Conservation (phyloP, 192 early-diverging fungal genomes). For the Linnemannia schmuckeri region DNA sequence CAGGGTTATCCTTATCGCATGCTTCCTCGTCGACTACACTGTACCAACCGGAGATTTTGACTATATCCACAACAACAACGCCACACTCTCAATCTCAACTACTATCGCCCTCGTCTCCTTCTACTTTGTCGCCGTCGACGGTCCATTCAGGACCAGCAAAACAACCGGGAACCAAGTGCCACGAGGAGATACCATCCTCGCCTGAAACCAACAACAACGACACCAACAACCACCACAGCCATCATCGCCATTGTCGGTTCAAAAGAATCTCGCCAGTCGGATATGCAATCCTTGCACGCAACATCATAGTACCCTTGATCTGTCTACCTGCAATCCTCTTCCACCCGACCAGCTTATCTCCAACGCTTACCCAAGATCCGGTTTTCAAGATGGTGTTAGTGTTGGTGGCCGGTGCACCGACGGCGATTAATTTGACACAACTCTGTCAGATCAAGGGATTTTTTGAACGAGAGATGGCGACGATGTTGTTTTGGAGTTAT, state of each 20-base stretch:
- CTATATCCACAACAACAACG: not conserved
- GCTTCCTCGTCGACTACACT: conserved; percentile 14
- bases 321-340: conserved; percentile 56
- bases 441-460: conserved; percentile 77
- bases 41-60: not conserved
- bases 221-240: not conserved
- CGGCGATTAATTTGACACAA: conserved; percentile 80
- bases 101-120: no score
- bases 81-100: no score
- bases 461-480: conserved; percentile 77
- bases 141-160: not conserved
- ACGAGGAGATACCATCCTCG: not conserved
- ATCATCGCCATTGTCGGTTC: conserved; percentile 3
- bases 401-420: conserved; percentile 71
- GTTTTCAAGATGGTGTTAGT: conserved; percentile 73
- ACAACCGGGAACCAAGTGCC: not conserved
- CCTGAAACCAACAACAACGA: not conserved
- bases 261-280: conserved; percentile 32
- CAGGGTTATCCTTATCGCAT: not conserved
- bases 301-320: conserved; percentile 54
- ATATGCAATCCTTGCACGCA: conserved; percentile 41
- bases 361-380: conserved; percentile 69
- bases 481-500: conserved; percentile 79
- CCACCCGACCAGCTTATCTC: conserved; percentile 21
- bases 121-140: no score